Evolutionary conservation across 352 stramenopile genomes (phyloP), one percentile per base, ranked within the genome.

Genomic region (Phytophthora tubulina): DNA sequence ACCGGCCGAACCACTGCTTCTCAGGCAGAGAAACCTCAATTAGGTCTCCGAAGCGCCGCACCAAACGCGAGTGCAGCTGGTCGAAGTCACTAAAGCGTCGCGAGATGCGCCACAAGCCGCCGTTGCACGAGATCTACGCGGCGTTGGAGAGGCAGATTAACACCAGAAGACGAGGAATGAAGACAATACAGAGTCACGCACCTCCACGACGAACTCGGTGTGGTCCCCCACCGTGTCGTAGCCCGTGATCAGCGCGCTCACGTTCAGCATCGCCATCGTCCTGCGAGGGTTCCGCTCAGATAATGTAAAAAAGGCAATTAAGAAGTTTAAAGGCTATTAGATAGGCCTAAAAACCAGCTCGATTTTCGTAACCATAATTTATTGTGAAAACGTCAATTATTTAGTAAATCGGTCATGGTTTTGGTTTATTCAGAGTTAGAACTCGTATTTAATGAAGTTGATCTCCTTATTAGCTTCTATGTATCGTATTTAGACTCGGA

Each of bases 1-100:
- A 96, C 88, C 88, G 79, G 15, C 88, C 88, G 73, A 96, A 96
- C 88, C 88, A 96, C 78, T 96, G 88, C 75, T 96, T 96, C 62
- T 96, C 88, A 1, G 88, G 88, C 68, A 96, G 66, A 39, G 76
- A 68, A 8, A 64, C 82, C 30, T 92, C 84, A 33, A 96, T 88
- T 57, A 92, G 82, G 64, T 91, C 83, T 13, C 85, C 86, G 52
- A 94, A 94, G 55, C 74, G 77, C 54, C 85, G 85, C 64, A 85
- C 65, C n/a, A 96, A 81, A 13, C 83, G 84, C 73, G 82, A 82
- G 57, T 96, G 88, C 17, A 96, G 85, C 75, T 96, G 88, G 57
- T 96, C 88, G 75, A 96, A 96, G 81, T 96, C 88, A 63, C 88
- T 96, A 64, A 94, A 96, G 51, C 88, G 88, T 33, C 88, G 81